Conservation (phyloP, 2,329 filamentous ascomycete species). For the Aspergillus viridinutans region DNA sequence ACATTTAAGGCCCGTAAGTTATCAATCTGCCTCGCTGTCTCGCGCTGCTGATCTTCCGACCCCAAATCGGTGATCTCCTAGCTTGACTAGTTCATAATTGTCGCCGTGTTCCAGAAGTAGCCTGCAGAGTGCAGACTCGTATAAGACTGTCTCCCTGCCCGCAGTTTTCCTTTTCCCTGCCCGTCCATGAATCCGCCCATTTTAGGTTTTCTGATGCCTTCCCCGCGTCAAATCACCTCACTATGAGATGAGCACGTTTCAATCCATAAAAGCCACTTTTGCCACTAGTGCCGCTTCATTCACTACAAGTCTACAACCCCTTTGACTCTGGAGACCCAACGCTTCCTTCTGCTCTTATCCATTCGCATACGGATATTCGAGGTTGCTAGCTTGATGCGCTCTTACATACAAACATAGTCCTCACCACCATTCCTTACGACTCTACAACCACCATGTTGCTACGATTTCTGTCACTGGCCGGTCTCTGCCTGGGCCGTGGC, state of each 20-base stretch:
- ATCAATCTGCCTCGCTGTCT: not conserved
- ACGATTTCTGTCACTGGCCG: constrained; percentile 10
- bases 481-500: constrained; percentile 10
- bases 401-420: not conserved
- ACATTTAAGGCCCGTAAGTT: not conserved
- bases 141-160: not conserved
- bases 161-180: not conserved
- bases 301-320: too few relatives aligned
- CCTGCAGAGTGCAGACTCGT: not conserved
- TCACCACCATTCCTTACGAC: not conserved
- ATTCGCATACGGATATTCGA: not conserved
- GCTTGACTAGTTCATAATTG: not conserved
- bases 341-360: not conserved
- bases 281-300: not conserved
- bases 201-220: not conserved
- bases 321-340: not conserved
- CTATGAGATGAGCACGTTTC: not conserved
- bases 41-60: not conserved
- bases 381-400: not conserved
- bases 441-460: constrained; percentile 8
- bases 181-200: too few relatives aligned
- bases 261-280: not conserved
- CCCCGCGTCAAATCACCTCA: not conserved
- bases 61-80: not conserved
- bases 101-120: not conserved